phyloP scores from a whole-genome alignment of 2,329 filamentous ascomycete species.

The Hypoxylon sp. region DNA sequence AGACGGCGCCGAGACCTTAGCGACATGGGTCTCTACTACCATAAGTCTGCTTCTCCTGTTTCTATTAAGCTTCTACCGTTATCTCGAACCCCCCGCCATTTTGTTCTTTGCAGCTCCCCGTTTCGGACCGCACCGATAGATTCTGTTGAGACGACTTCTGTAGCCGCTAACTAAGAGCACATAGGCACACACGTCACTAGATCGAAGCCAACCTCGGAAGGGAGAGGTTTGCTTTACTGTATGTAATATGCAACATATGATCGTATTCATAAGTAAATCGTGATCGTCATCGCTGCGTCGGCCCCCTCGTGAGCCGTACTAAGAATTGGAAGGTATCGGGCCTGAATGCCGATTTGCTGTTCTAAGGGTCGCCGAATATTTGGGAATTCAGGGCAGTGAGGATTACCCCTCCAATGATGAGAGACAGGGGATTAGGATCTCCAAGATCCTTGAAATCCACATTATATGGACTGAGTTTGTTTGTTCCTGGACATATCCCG shows the following conservation, averaged over 20 bases:
- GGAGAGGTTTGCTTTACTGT: constrained; percentile 40
- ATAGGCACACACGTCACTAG: constrained; percentile 28
- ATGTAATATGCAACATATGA: constrained; percentile 41
- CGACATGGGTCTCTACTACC: constrained; percentile 35
- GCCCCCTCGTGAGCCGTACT: constrained; percentile 36
- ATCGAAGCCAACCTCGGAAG: constrained; percentile 26
- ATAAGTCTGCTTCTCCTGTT: constrained; percentile 43
- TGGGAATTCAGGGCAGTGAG: constrained; percentile 28
- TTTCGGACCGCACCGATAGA: constrained; percentile 50
- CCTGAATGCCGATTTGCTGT: constrained; percentile 37
- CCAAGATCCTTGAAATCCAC: constrained; percentile 38
- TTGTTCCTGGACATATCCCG: constrained; percentile 25
- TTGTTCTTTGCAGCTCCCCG: constrained; percentile 55
- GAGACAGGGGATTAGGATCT: constrained; percentile 31
- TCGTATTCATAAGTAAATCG: constrained; percentile 36
- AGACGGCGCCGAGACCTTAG: constrained; percentile 41
- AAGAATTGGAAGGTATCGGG: constrained; percentile 41
- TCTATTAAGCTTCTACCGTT: constrained; percentile 55
- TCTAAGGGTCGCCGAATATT: constrained; percentile 28
- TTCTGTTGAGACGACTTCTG: constrained; percentile 35
- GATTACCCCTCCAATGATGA: constrained; percentile 29
- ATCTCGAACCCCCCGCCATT: constrained; percentile 51
- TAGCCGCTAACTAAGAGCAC: constrained; percentile 17
- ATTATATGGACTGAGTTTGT: constrained; percentile 22
- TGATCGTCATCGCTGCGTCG: constrained; percentile 30